Percentiles rank a stretch among this genome's conserved stretches.
phyloP scores from a whole-genome alignment of 2,329 filamentous ascomycete species.

The Bimuria novae-zelandiae region DNA sequence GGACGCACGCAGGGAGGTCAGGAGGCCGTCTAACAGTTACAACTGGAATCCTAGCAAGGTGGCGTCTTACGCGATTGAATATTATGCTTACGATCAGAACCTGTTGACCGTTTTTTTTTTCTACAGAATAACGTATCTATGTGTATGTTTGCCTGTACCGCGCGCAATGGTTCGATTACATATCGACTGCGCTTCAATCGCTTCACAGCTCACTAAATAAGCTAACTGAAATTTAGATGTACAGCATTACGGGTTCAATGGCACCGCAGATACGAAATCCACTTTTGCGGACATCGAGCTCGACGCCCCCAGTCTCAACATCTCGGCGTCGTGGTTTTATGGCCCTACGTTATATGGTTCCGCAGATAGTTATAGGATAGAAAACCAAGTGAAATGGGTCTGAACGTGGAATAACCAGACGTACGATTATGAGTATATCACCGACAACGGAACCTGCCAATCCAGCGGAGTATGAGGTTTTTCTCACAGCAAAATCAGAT shows the following conservation, averaged over 20 bases:
- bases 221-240: background rate
- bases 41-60: too few relatives aligned
- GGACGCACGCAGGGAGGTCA: too few relatives aligned
- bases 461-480: slow-evolving; percentile 7
- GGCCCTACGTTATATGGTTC: background rate
- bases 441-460: slow-evolving; percentile 18
- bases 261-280: background rate
- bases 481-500: background rate
- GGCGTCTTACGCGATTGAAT: too few relatives aligned
- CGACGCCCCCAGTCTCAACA: background rate
- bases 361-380: background rate
- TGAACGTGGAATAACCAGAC: slow-evolving; percentile 11
- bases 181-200: too few relatives aligned
- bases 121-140: too few relatives aligned
- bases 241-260: background rate
- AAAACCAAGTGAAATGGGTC: background rate
- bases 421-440: slow-evolving; percentile 6
- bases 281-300: background rate
- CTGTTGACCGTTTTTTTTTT: too few relatives aligned
- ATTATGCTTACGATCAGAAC: too few relatives aligned
- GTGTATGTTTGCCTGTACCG: too few relatives aligned
- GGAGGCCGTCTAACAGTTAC: too few relatives aligned
- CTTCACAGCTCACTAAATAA: too few relatives aligned
- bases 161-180: too few relatives aligned
- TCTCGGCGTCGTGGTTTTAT: background rate